phyloP scores from a whole-genome alignment of 2,329 filamentous ascomycete species.

The Esteya vermicola region DNA sequence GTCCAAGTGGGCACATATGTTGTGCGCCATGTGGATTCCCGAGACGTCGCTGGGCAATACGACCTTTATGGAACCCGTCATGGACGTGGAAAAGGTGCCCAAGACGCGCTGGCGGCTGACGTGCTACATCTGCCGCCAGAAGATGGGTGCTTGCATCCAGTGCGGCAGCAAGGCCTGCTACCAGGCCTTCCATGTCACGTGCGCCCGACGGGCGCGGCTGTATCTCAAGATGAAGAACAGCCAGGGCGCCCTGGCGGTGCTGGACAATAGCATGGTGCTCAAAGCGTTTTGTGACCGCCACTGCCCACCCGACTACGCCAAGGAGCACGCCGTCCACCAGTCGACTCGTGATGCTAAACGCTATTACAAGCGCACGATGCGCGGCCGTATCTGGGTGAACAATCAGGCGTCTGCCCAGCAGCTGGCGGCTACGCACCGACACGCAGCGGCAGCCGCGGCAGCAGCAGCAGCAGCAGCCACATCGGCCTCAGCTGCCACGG shows the following conservation, averaged over 20 bases:
- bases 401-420: conserved; percentile 73
- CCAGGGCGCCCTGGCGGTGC: conserved; percentile 61
- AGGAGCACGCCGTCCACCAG: conserved; percentile 68
- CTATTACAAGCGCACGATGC: conserved; percentile 84
- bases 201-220: conserved; percentile 72
- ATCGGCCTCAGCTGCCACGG: no score
- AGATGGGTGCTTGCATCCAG: conserved; percentile 97
- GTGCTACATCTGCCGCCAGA: conserved; percentile 94
- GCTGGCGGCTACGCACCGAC: conserved; percentile 57
- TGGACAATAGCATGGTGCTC: conserved; percentile 66
- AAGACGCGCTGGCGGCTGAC: conserved; percentile 84
- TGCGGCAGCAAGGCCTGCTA: conserved; percentile 97
- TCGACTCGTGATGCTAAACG: conserved; percentile 73
- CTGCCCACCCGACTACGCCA: conserved; percentile 75
- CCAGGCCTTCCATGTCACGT: conserved; percentile 93
- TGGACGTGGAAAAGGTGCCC: conserved; percentile 94
- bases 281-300: conserved; percentile 97
- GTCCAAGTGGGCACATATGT: conserved; percentile 89
- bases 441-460: conserved; percentile 46
- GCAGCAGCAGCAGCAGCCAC: no score
- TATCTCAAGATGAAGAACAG: conserved; percentile 95
- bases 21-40: conserved; percentile 97
- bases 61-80: conserved; percentile 96
- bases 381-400: conserved; percentile 80
- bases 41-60: conserved; percentile 92